Evolutionary conservation across 2,329 filamentous ascomycete genomes (phyloP).

Genomic region (Escovopsis sp.): DNA sequence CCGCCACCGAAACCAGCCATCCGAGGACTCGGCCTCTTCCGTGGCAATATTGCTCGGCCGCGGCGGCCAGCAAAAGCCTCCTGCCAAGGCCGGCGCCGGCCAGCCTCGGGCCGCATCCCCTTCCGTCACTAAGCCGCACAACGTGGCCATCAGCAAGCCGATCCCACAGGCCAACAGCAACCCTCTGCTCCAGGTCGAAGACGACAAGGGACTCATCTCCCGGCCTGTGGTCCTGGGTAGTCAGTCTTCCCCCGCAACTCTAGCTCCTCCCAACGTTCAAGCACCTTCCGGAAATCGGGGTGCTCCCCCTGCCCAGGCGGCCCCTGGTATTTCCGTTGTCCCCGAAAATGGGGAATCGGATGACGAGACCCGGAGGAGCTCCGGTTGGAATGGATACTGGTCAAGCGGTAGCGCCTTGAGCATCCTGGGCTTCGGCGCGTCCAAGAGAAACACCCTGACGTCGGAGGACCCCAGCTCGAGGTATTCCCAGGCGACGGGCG

Average conservation of each 20-base stretch:
- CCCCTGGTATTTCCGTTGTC: no score
- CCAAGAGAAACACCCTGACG: conserved; percentile 34
- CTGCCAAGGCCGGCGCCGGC: conserved; percentile 39
- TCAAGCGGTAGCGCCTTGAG: conserved; percentile 57
- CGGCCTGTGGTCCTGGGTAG: conserved; percentile 14
- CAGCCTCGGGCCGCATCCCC: conserved; percentile 33
- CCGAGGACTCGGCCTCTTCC: conserved; percentile 44
- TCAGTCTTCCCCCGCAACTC: no score
- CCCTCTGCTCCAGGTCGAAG: conserved; percentile 21
- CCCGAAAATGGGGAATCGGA: conserved; percentile 15
- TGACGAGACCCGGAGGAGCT: conserved; percentile 43
- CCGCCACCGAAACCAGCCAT: conserved; percentile 38
- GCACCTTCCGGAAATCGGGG: conserved; percentile 15
- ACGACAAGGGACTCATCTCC: conserved; percentile 28
- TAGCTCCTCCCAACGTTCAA: conserved; percentile 15
- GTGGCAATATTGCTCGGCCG: conserved; percentile 54
- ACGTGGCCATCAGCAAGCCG: conserved; percentile 47
- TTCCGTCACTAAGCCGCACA: conserved; percentile 43
- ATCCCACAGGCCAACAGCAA: conserved; percentile 31
- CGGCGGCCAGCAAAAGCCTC: conserved; percentile 29
- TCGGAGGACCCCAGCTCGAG: conserved; percentile 39
- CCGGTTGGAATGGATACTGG: conserved; percentile 67
- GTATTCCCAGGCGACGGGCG: conserved; percentile 29
- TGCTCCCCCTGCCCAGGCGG: no score
- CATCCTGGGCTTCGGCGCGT: conserved; percentile 43